Evolutionary conservation across 768 basidiomycete genomes (phyloP), one percentile per base, ranked within the genome.

Genomic region (Lactifluus volemus): DNA sequence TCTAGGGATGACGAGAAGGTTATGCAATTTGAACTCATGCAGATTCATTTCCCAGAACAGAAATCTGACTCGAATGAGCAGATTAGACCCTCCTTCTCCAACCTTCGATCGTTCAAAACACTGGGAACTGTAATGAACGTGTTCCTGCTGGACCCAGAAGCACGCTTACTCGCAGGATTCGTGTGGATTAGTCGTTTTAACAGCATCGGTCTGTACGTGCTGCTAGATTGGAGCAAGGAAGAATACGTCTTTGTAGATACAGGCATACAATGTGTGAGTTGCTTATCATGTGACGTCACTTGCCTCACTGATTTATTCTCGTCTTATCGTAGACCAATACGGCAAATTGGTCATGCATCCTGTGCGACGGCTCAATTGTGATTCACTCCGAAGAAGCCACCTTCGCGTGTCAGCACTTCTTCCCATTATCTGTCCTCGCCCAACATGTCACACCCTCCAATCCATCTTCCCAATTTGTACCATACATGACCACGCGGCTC

Each of bases 301-400:
- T 44, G 10, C n/a, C 55, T 11, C 14, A 11, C 25, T 32, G 19
- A 53, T 21, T 39, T n/a, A 60, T 41, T 29, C 21, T 64, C 14
- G 41, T 34, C 9, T 19, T 44, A 30, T 41, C 50, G 44, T 61
- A 88, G 86, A 77, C 80, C 12, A 75, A 78, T 68, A 85, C 84
- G 21, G 84, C 86, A 11, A 88, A 88, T 60, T 89, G 86, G 86
- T 87, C 85, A 25, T 89, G 86, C 67, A 88, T 88, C 50, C 70
- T 88, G 10, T 81, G 79, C 66, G 79, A 88, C 63, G 73, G 75
- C 53, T 79, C 85, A 63, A 85, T 89, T 59, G 84, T 88, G 41
- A 85, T 89, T 39, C 87, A 89, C 66, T 85, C 82, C 41, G 87
- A 88, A 72, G 85, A 87, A 70, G 79, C 78, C 54, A 81, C 83